Evolutionary conservation across 2,329 filamentous ascomycete genomes (phyloP).

Genomic region (Pseudogymnoascus sp.): DNA sequence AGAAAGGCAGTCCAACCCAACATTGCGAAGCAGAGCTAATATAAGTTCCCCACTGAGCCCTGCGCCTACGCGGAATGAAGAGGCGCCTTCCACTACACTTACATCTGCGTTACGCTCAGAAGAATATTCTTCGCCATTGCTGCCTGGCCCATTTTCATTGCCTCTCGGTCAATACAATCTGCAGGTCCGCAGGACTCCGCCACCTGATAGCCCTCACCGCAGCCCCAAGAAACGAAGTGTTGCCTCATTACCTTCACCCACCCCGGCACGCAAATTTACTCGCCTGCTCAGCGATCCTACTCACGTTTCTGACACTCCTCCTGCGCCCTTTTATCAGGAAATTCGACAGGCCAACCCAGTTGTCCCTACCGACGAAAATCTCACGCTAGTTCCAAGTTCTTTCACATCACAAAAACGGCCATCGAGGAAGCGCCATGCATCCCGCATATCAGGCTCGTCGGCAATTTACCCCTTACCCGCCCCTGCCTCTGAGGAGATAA

Average conservation of each 20-base stretch:
- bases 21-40: background rate
- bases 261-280: background rate
- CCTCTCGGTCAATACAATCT: background rate
- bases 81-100: constrained; percentile 1
- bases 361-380: constrained; percentile 21
- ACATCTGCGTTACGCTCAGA: background rate
- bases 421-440: background rate
- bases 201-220: background rate
- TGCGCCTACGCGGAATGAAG: background rate
- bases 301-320: background rate
- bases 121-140: background rate
- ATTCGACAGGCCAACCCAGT: constrained; percentile 4
- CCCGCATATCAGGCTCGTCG: background rate
- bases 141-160: background rate
- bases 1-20: background rate
- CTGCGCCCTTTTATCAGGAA: too few species aligned
- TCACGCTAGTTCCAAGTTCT: background rate
- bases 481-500: constrained; percentile 34
- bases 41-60: background rate
- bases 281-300: background rate
- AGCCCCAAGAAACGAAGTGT: background rate
- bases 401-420: constrained; percentile 22
- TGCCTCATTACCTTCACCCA: background rate
- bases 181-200: background rate
- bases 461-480: constrained; percentile 50